Evolutionary conservation across 2,329 filamentous ascomycete species (phyloP), one percentile per base, ranked within the genome.

Genomic region (Elsinoe batatas): DNA sequence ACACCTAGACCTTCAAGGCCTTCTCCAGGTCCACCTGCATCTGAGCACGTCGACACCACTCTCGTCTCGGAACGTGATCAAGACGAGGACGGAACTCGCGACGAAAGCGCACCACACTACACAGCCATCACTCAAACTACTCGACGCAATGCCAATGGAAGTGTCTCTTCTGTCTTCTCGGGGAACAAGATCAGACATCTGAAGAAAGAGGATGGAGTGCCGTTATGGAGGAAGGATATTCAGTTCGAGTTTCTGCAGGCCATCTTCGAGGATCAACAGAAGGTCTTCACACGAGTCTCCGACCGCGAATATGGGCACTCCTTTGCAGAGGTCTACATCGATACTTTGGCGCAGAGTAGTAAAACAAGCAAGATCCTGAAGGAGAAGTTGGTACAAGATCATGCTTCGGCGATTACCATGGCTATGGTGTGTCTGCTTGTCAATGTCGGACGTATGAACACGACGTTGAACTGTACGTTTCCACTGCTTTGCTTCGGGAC

Each of bases 301-400:
- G 90, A 95, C 63, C 80, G 80, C 57, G 84, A 85, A 65, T 83
- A 87, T 65, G 87, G 81, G 61, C 71, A 79, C 64, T 82, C 79
- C 6, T 98, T 98, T 69, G 91, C 93, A 59, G 91, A 97, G 69
- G 82, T 98, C 58, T 98, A 98, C 72, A 91, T 98, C 65, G 93
- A 97, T 71, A 91, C 93, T 58, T 97, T 98, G 91, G 90, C 93
- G 2, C 83, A 90, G 70, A 98, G 93, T 74, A 96, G 89, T 78
- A 98, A 98, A 77, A 97, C 91, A 26, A 97, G 93, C 78, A 97
- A 97, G 74, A 93, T 98, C 50, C 78, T 98, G 61, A 89, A 95
- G 70, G 93, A 98, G 72, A 97, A 98, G 76, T 79, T 98, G 61
- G 79, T 95, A 65, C 93, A 85, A 62, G 93, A 98, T 69, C 84